phyloP scores from a whole-genome alignment of 192 early-diverging fungal genomes.

The Spizellomyces punctatus region DNA sequence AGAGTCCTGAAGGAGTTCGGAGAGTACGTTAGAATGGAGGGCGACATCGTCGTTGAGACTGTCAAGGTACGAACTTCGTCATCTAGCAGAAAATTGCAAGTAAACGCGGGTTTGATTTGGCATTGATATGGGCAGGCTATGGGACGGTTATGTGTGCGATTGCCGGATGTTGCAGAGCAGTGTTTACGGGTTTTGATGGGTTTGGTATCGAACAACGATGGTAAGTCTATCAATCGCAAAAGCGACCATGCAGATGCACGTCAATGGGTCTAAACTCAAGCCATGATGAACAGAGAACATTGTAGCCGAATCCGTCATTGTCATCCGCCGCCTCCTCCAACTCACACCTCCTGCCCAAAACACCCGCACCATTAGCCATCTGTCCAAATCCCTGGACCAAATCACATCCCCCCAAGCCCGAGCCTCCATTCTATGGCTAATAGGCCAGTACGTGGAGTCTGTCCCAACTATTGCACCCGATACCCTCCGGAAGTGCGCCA shows the following conservation, averaged over 20 bases:
- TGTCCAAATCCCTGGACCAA: slow-evolving; percentile 63
- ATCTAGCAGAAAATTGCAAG: slow-evolving; percentile 3
- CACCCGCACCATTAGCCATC: slow-evolving; percentile 28
- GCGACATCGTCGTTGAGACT: slow-evolving; percentile 61
- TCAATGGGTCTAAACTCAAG: no score
- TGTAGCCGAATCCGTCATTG: slow-evolving; percentile 74
- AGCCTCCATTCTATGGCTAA: slow-evolving; percentile 84
- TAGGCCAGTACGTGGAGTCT: slow-evolving; percentile 74
- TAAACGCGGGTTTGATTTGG: no score
- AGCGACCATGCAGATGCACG: no score
- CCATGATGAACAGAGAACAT: slow-evolving; percentile 57
- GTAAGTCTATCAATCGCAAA: slow-evolving; percentile 2
- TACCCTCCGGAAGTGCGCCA: slow-evolving; percentile 75
- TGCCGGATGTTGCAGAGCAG: slow-evolving; percentile 51
- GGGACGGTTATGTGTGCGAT: background rate
- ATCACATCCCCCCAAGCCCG: slow-evolving; percentile 75
- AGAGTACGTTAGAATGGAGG: slow-evolving; percentile 36
- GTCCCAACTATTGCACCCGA: slow-evolving; percentile 76
- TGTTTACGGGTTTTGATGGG: slow-evolving; percentile 47
- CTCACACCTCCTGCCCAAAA: slow-evolving; percentile 29
- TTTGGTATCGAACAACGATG: slow-evolving; percentile 30
- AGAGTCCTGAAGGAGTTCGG: slow-evolving; percentile 76
- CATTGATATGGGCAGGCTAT: background rate
- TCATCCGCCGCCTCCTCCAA: slow-evolving; percentile 73
- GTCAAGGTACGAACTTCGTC: slow-evolving; percentile 46